Evolutionary conservation across 2,329 filamentous ascomycete species (phyloP).

Genomic region (Apiospora kogelbergensis): DNA sequence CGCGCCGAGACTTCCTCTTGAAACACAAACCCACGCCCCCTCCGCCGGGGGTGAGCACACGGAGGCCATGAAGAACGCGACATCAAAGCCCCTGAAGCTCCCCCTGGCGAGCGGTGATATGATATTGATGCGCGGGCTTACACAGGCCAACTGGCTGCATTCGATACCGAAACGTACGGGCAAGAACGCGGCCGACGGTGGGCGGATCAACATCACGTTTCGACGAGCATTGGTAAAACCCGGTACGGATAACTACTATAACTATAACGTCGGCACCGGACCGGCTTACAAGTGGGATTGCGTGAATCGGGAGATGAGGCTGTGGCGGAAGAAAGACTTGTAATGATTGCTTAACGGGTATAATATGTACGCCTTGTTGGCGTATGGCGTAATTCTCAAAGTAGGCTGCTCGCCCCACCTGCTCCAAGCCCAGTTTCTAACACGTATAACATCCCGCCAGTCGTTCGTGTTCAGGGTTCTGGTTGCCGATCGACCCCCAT

Average conservation of each 20-base stretch:
- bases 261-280: slow-evolving; percentile 76
- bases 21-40: slow-evolving; percentile 67
- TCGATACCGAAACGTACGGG: slow-evolving; percentile 74
- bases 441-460: background rate
- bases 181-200: slow-evolving; percentile 60
- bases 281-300: slow-evolving; percentile 68
- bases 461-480: background rate
- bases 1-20: slow-evolving; percentile 72
- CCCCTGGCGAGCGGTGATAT: slow-evolving; percentile 70
- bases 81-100: slow-evolving; percentile 45
- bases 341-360: slow-evolving; percentile 17
- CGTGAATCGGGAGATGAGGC: slow-evolving; percentile 47
- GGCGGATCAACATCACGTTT: slow-evolving; percentile 77
- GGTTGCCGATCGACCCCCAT: too few species aligned
- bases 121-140: slow-evolving; percentile 74
- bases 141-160: slow-evolving; percentile 77
- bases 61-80: slow-evolving; percentile 29
- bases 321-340: slow-evolving; percentile 33
- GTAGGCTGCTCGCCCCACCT: background rate
- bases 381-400: background rate
- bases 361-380: slow-evolving; percentile 14
- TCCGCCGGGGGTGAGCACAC: slow-evolving; percentile 17
- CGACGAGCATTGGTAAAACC: slow-evolving; percentile 67
- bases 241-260: slow-evolving; percentile 81
- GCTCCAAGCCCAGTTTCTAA: background rate